phyloP scores from a whole-genome alignment of 2,329 filamentous ascomycete genomes.

The Fusarium subglutinans region DNA sequence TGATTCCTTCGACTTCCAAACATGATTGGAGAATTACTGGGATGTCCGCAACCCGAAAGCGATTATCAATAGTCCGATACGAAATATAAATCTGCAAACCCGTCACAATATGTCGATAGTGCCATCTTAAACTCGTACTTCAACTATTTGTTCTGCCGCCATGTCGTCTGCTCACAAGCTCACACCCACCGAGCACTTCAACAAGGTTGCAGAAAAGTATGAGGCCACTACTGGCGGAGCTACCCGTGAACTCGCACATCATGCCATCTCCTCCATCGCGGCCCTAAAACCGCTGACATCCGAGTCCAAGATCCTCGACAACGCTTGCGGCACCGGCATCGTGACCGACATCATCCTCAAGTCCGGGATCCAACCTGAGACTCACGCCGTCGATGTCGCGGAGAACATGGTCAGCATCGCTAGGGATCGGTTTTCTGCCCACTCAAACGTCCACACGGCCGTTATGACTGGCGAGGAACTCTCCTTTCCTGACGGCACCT shows the following conservation, averaged over 20 bases:
- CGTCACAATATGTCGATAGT: not conserved
- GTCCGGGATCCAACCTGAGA: not conserved
- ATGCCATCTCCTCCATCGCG: not conserved
- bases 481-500: not conserved
- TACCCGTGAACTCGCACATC: not conserved
- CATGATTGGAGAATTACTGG: fast-evolving
- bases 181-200: not conserved
- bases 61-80: fast-evolving
- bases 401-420: not conserved
- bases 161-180: not conserved
- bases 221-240: not conserved
- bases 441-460: fast-evolving
- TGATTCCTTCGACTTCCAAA: not conserved
- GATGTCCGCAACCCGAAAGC: fast-evolving
- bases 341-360: not conserved
- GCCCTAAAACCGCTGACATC: not conserved
- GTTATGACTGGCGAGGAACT: not conserved
- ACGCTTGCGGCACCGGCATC: not conserved
- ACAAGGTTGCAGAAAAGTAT: not conserved
- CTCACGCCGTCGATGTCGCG: not conserved
- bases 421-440: fast-evolving
- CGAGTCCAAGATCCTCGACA: not conserved
- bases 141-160: fast-evolving
- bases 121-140: not conserved
- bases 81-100: not conserved